These are phyloP conservation scores for Cokeromyces recurvatus DNA, from an alignment of 371 early-diverging fungal genomes.

Conservation along the genomic window DNA sequence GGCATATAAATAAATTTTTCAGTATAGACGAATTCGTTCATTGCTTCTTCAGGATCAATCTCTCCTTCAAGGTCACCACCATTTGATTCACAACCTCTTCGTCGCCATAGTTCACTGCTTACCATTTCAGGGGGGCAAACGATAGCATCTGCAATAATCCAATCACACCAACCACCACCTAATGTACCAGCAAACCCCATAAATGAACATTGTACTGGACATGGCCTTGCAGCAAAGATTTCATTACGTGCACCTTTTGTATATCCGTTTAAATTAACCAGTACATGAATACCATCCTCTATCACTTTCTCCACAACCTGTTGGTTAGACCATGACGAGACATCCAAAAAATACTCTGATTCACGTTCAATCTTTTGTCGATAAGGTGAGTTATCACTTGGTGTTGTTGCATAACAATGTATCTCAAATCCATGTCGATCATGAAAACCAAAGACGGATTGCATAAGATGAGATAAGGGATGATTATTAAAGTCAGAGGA, in stretches of 20 bases:
- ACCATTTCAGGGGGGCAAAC: slow-evolving; percentile 86
- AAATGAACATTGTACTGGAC: slow-evolving; percentile 84
- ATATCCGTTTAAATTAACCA: slow-evolving; percentile 91
- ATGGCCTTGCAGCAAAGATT: slow-evolving; percentile 88
- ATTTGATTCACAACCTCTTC: slow-evolving; percentile 1
- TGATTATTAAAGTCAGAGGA: slow-evolving; percentile 93
- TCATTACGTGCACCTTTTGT: slow-evolving; percentile 93
- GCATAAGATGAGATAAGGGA: slow-evolving; percentile 90
- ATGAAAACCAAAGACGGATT: slow-evolving; percentile 91
- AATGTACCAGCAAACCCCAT: slow-evolving; percentile 94
- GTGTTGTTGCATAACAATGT: slow-evolving; percentile 81
- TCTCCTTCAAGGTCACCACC: slow-evolving; percentile 65
- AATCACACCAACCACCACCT: slow-evolving; percentile 91
- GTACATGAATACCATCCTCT: slow-evolving; percentile 78
- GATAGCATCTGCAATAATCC: slow-evolving; percentile 83
- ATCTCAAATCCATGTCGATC: slow-evolving; percentile 64
- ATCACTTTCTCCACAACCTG: slow-evolving; percentile 74
- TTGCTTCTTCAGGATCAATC: slow-evolving; percentile 65
- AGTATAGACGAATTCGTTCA: slow-evolving; percentile 72
- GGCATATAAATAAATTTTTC: slow-evolving; percentile 93
- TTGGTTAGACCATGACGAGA: slow-evolving; percentile 68
- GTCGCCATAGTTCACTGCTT: slow-evolving; percentile 63
- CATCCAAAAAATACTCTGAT: slow-evolving; percentile 76
- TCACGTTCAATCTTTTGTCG: slow-evolving; percentile 79
- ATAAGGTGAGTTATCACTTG: slow-evolving; percentile 75